A percentile compares a stretch with the other conserved stretches of the same genome.
These are phyloP conservation scores for Verbascum thapsus DNA, from an alignment of 257 asterid species.

Conservation along the genomic window DNA sequence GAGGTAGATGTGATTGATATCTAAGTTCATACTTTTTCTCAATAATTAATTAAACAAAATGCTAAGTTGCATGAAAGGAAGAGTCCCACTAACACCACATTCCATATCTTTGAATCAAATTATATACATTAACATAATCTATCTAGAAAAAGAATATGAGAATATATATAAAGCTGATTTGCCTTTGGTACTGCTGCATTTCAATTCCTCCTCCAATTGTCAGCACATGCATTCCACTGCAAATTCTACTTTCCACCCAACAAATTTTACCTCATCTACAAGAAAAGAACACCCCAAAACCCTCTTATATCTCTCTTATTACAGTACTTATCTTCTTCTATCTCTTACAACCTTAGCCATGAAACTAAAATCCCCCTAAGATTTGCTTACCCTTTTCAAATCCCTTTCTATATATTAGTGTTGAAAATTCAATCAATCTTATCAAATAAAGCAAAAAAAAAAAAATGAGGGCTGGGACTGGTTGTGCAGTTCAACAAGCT, in stretches of 20 bases:
- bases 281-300: slow-evolving; percentile 50
- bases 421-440: slow-evolving; percentile 6
- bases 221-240: slow-evolving; percentile 79
- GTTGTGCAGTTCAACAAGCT: slow-evolving; percentile 64
- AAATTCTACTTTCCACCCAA: slow-evolving; percentile 48
- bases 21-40: slow-evolving; percentile 26
- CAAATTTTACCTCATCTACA: slow-evolving; percentile 58
- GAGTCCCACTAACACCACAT: slow-evolving; percentile 68
- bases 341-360: slow-evolving; percentile 9
- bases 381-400: slow-evolving; percentile 23
- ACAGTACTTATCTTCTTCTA: not conserved
- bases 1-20: slow-evolving; percentile 34
- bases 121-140: not conserved
- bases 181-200: slow-evolving; percentile 64
- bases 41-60: slow-evolving; percentile 19
- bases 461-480: slow-evolving; percentile 62
- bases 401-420: slow-evolving; percentile 8
- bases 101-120: slow-evolving; percentile 42
- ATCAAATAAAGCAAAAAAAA: not conserved
- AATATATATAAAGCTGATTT: slow-evolving; percentile 51
- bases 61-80: slow-evolving; percentile 63
- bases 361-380: slow-evolving; percentile 23
- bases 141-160: slow-evolving; percentile 23
- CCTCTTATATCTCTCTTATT: slow-evolving; percentile 21
- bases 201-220: slow-evolving; percentile 46